Evolutionary conservation across 345 rosid species (phyloP).

Genomic region (Balakata baccata): DNA sequence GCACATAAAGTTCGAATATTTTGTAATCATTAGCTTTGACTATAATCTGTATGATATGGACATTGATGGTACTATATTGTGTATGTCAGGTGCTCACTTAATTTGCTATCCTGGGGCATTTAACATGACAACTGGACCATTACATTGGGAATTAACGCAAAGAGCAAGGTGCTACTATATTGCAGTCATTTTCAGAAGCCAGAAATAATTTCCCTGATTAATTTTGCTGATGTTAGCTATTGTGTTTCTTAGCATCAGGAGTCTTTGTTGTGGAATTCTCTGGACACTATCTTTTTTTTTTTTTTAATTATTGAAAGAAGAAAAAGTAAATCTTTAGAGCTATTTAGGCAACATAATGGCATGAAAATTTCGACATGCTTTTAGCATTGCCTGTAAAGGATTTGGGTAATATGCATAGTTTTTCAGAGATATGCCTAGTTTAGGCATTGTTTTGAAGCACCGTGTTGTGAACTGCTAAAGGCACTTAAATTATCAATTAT

Average conservation of each 20-base stretch:
- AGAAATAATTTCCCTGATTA: neutral
- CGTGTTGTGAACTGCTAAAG: neutral
- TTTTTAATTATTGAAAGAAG: neutral
- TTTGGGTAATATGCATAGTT: neutral
- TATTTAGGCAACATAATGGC: neutral
- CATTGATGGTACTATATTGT: conserved; percentile 12
- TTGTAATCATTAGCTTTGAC: neutral
- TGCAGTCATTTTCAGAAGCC: neutral
- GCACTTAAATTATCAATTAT: neutral
- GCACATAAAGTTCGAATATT: neutral
- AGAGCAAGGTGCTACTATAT: conserved; percentile 62
- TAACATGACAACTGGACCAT: conserved; percentile 95
- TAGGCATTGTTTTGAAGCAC: neutral
- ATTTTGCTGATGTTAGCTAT: neutral
- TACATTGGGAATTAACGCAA: conserved; percentile 89
- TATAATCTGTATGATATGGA: conserved; percentile 1
- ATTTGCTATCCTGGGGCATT: conserved; percentile 96
- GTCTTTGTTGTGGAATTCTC: neutral
- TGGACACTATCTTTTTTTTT: no score
- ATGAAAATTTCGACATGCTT: neutral
- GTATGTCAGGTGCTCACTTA: conserved; percentile 78
- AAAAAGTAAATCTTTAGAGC: neutral
- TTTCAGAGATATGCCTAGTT: neutral
- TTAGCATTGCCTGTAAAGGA: neutral
- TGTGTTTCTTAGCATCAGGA: neutral